Evolutionary conservation across 371 early-diverging fungal species (phyloP).

Genomic region (Basidiobolus meristosporus): DNA sequence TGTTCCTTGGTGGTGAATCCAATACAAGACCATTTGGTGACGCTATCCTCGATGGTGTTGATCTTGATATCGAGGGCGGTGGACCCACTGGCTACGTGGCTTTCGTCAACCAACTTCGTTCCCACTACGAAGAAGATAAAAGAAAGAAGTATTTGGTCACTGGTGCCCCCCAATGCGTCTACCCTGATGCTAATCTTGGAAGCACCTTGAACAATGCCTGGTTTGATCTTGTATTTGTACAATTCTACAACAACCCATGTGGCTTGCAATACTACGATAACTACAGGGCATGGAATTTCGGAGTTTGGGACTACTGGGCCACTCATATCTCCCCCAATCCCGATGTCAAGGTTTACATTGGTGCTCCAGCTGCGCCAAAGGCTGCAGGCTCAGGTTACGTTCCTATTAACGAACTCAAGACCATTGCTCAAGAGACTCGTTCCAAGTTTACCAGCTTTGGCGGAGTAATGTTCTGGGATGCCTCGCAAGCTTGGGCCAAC

Average conservation of each 20-base stretch:
- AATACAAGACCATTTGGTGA: constrained; percentile 35
- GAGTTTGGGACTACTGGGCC: constrained; percentile 33
- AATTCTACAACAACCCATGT: constrained; percentile 43
- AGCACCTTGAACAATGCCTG: constrained; percentile 21
- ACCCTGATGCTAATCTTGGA: constrained; percentile 12
- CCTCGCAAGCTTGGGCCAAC: constrained; percentile 4
- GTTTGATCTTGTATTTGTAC: constrained; percentile 51
- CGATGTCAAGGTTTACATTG: constrained; percentile 31
- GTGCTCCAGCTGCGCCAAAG: constrained; percentile 31
- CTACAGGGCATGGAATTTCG: constrained; percentile 25
- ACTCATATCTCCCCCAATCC: constrained; percentile 22
- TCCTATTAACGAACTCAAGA: too few relatives aligned
- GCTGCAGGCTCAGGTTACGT: constrained; percentile 23
- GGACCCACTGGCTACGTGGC: constrained; percentile 23
- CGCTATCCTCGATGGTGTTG: constrained; percentile 41
- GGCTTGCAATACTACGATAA: constrained; percentile 18
- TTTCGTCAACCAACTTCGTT: constrained; percentile 18
- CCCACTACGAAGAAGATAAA: constrained; percentile 5
- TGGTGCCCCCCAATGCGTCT: constrained; percentile 26
- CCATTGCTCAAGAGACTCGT: constrained; percentile 1
- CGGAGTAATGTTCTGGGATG: constrained; percentile 54
- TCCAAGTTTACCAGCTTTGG: constrained; percentile 21
- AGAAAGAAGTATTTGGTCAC: constrained; percentile 14
- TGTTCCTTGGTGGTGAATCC: constrained; percentile 28
- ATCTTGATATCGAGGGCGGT: constrained; percentile 51